Conservation (phyloP, 805 yeast genomes). For the Babjeviella inositovora region DNA sequence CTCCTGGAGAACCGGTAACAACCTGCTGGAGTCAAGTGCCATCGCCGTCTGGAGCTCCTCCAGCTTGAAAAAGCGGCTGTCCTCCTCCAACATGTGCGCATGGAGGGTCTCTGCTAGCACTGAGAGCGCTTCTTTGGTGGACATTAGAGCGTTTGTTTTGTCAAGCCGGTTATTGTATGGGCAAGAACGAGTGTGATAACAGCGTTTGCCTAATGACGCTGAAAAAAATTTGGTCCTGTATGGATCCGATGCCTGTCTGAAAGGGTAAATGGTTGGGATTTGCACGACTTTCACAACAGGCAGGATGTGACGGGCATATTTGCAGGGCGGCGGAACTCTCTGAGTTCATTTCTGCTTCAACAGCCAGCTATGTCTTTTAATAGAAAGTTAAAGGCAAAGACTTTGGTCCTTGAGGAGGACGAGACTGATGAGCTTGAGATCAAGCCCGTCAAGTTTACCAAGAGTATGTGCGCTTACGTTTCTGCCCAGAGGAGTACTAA, state of each 20-base stretch:
- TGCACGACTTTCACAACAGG: conserved; percentile 2
- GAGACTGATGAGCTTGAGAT: no score
- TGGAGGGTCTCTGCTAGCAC: conserved; percentile 45
- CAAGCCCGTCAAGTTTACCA: no score
- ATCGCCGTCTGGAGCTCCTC: conserved; percentile 42
- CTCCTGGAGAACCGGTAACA: conserved; percentile 33
- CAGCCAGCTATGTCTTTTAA: no score
- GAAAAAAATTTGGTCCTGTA: no score
- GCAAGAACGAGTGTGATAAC: conserved; percentile 1
- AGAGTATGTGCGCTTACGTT: no score
- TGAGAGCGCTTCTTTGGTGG: conserved; percentile 10
- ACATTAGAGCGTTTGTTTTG: conserved; percentile 2
- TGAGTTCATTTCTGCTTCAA: no score
- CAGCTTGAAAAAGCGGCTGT: conserved; percentile 45
- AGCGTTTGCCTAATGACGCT: neutral
- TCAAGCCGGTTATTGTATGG: conserved; percentile 2
- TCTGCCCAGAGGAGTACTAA: no score
- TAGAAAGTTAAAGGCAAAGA: no score
- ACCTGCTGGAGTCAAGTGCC: conserved; percentile 11
- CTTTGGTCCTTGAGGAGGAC: no score
- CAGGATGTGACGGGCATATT: no score
- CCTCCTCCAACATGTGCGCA: conserved; percentile 36
- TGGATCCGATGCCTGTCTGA: conserved; percentile 2
- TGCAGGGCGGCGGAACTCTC: no score
- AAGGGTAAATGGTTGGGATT: conserved; percentile 2